phyloP scores from a whole-genome alignment of 177 flowering plant species.

The Vitis hybrid region DNA sequence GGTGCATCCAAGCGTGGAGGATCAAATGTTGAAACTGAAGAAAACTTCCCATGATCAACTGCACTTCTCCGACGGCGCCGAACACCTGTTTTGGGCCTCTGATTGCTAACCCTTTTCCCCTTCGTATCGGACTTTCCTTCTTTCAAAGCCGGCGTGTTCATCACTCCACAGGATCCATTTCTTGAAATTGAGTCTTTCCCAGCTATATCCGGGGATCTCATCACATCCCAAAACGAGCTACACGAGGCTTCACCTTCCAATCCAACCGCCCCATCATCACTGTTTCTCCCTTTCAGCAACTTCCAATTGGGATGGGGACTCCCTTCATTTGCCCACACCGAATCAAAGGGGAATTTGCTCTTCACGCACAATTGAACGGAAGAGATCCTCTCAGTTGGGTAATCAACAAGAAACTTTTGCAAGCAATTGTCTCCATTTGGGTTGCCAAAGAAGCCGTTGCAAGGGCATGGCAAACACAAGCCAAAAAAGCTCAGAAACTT shows the following conservation, averaged over 20 bases:
- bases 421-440: slow-evolving; percentile 39
- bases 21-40: slow-evolving; percentile 29
- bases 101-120: slow-evolving; percentile 38
- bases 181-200: neutral
- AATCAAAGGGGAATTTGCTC: slow-evolving; percentile 60
- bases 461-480: slow-evolving; percentile 69
- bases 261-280: slow-evolving; percentile 19
- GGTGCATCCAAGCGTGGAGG: neutral
- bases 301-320: slow-evolving; percentile 12
- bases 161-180: slow-evolving; percentile 6
- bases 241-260: slow-evolving; percentile 52
- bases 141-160: neutral
- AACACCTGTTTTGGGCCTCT: slow-evolving; percentile 27
- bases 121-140: slow-evolving; percentile 29
- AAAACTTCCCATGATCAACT: slow-evolving; percentile 21
- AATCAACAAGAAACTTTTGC: slow-evolving; percentile 46
- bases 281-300: slow-evolving; percentile 13
- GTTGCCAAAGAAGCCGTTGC: slow-evolving; percentile 58
- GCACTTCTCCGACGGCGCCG: slow-evolving; percentile 34
- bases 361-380: slow-evolving; percentile 52
- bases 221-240: slow-evolving; percentile 35
- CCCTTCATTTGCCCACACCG: slow-evolving; percentile 22
- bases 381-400: slow-evolving; percentile 46
- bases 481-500: slow-evolving; percentile 68
- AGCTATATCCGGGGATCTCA: slow-evolving; percentile 10